Evolutionary conservation across 257 asterid species (phyloP), one percentile per base, ranked within the genome.

Genomic region (Perilla frutescens): DNA sequence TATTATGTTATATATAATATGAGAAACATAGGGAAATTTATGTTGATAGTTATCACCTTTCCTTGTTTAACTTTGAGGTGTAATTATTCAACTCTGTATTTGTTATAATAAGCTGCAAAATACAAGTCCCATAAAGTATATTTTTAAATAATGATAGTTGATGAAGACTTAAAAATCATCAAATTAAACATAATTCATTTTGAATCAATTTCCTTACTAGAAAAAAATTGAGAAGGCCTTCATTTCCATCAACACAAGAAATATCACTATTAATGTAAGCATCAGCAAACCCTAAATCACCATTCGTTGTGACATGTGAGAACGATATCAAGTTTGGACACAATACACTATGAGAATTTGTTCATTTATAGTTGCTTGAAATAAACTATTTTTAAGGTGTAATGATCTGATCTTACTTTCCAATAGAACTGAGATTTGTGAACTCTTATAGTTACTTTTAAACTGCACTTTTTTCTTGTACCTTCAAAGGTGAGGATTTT

Each of bases 261-360:
- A 92, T 76, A 43, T 92, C 93, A 8, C 96, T 93, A 51, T 88
- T 84, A 53, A 92, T 83, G 73, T 88, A 92, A 10, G 97, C 90
- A 83, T 90, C 92, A 0, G 93, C 97, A 66, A 92, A 85, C 73
- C 97, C 97, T 75, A 90, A 74, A 65, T 92, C 96, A 10, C 80
- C 85, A 83, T 86, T 86, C 77, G 89, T 87, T 53, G 92, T 92
- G 47, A 89, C 85, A 96, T 91, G 80, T 15, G 3, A 73, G 32
- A 34, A 12, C 14, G 1, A 36, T 36, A 53, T 29, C n/a, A 41
- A 32, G 15, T 15, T 20, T 20, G 26, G 26, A 20, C 26, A 20
- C 26, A 20, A 20, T 20, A 20, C 26, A 20, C 26, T 20, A 20
- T 20, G 26, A 20, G 26, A 20, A 20, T 20, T 20, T 20, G 26